A percentile compares a stretch with the other conserved stretches of the same genome.
phyloP scores from a whole-genome alignment of 805 yeast genomes.

The Yamadazyma sp. region DNA sequence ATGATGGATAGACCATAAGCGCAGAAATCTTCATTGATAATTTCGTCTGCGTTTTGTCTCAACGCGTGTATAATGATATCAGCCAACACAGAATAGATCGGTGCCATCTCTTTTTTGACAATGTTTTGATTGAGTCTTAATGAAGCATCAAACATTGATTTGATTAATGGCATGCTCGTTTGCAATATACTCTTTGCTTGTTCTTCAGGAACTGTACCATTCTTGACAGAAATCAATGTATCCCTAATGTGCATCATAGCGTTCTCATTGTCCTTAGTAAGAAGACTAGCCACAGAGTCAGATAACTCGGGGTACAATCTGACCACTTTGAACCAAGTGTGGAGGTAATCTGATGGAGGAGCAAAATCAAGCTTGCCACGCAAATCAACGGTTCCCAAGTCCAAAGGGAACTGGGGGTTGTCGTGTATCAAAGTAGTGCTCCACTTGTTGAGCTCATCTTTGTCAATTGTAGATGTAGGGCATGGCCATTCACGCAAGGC shows the following conservation, averaged over 20 bases:
- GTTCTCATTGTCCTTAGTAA: conserved; percentile 1
- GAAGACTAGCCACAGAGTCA: conserved; percentile 6
- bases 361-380: background rate
- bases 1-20: conserved; percentile 55
- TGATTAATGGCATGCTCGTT: conserved; percentile 4
- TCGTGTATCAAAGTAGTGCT: conserved; percentile 2
- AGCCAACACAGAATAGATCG: conserved; percentile 1
- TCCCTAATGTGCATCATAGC: background rate
- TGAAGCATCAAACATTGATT: conserved; percentile 5
- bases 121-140: background rate
- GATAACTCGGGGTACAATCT: conserved; percentile 8
- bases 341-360: background rate
- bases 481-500: conserved; percentile 18
- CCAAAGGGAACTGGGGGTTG: background rate
- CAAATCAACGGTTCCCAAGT: background rate
- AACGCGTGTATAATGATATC: conserved; percentile 7
- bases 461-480: conserved; percentile 11
- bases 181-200: background rate
- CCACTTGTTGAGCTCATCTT: conserved; percentile 9
- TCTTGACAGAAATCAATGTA: background rate
- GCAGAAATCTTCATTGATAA: conserved; percentile 51
- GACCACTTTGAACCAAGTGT: conserved; percentile 11
- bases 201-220: background rate
- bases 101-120: no score
- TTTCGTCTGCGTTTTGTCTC: conserved; percentile 12